These are phyloP conservation scores for Pseudozyma sp. DNA, from an alignment of 1,284 basidiomycete species.

Conservation along the genomic window DNA sequence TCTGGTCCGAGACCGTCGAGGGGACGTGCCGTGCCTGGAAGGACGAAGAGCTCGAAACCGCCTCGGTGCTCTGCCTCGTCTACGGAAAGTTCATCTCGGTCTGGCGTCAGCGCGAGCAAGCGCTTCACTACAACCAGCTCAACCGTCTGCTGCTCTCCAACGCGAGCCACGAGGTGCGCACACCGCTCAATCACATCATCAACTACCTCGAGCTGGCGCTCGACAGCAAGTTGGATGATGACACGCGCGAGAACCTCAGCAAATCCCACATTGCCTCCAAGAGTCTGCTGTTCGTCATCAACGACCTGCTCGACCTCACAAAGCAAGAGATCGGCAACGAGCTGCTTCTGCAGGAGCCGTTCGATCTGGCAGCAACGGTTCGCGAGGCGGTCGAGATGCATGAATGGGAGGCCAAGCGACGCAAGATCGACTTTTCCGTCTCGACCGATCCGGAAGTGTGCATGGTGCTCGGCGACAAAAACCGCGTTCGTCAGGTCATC, in stretches of 20 bases:
- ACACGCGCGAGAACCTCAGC: constrained; percentile 82
- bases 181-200: constrained; percentile 69
- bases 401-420: constrained; percentile 78
- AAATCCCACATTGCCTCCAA: constrained; percentile 85
- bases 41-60: constrained; percentile 88
- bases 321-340: constrained; percentile 83
- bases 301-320: constrained; percentile 86
- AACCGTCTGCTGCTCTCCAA: constrained; percentile 86
- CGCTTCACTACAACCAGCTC: constrained; percentile 80
- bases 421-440: constrained; percentile 77
- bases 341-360: constrained; percentile 84
- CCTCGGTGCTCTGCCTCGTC: constrained; percentile 83
- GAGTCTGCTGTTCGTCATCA: constrained; percentile 75
- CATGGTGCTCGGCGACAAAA: constrained; percentile 73
- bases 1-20: constrained; percentile 82
- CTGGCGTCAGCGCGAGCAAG: constrained; percentile 86
- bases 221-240: constrained; percentile 80
- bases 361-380: constrained; percentile 79
- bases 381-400: constrained; percentile 76
- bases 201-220: constrained; percentile 85
- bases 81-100: constrained; percentile 88
- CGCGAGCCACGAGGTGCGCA: constrained; percentile 83
- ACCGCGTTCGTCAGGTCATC: constrained; percentile 82
- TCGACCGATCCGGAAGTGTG: constrained; percentile 73
- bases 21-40: constrained; percentile 82